These are phyloP conservation scores for Suhomyces anneliseae DNA, from an alignment of 1,139 yeast species.

Conservation along the genomic window DNA sequence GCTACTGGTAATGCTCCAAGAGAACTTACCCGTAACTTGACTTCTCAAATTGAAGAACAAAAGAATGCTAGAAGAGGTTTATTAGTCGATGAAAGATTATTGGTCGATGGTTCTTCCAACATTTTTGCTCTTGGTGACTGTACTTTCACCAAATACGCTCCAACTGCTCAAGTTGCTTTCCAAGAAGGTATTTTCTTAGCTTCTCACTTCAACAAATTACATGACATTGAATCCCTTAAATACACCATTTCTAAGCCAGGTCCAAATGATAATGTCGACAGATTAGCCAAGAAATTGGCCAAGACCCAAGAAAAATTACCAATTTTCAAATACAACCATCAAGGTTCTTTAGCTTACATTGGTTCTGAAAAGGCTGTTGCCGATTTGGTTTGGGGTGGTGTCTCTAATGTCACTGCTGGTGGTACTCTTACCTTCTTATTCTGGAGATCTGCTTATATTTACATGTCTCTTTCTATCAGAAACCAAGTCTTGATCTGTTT, in stretches of 20 bases:
- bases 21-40: slow-evolving; percentile 66
- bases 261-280: slow-evolving; percentile 34
- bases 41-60: slow-evolving; percentile 74
- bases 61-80: slow-evolving; percentile 87
- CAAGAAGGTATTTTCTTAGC: slow-evolving; percentile 90
- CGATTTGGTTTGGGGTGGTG: slow-evolving; percentile 84
- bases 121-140: slow-evolving; percentile 94
- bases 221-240: slow-evolving; percentile 65
- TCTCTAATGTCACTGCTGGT: slow-evolving; percentile 77
- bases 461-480: slow-evolving; percentile 88
- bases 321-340: slow-evolving; percentile 61
- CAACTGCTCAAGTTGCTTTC: slow-evolving; percentile 97
- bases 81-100: slow-evolving; percentile 76
- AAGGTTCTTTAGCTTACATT: slow-evolving; percentile 77
- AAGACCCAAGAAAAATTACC: slow-evolving; percentile 50
- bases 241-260: slow-evolving; percentile 33
- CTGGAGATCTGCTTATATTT: slow-evolving; percentile 93
- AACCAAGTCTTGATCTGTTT: slow-evolving; percentile 80
- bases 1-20: slow-evolving; percentile 97
- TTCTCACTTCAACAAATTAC: slow-evolving; percentile 63
- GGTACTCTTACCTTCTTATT: slow-evolving; percentile 86
- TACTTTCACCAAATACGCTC: slow-evolving; percentile 86
- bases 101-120: slow-evolving; percentile 80
- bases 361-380: slow-evolving; percentile 95
- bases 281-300: slow-evolving; percentile 41